Conservation (phyloP, 805 yeast species). For the Yamadazyma kitorensis region DNA sequence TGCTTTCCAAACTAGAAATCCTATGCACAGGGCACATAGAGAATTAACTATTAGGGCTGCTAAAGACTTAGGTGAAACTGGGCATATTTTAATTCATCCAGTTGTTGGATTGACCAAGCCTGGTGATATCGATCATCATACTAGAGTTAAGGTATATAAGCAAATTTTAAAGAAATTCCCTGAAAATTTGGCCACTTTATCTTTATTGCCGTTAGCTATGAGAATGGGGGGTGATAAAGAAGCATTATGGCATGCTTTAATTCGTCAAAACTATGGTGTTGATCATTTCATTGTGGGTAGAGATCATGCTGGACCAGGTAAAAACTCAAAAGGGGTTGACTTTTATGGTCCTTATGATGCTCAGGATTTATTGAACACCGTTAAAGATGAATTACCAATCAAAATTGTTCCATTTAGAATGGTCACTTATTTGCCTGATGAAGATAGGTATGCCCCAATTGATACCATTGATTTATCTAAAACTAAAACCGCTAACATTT, state of each 20-base stretch:
- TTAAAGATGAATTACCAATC: slow-evolving; percentile 69
- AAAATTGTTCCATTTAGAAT: slow-evolving; percentile 94
- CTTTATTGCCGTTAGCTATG: slow-evolving; percentile 93
- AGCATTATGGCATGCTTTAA: slow-evolving; percentile 97
- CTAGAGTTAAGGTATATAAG: slow-evolving; percentile 93
- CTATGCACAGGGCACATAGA: slow-evolving; percentile 98
- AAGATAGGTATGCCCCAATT: slow-evolving; percentile 91
- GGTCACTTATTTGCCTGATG: slow-evolving; percentile 95
- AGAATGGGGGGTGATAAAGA: slow-evolving; percentile 99
- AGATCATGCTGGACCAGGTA: slow-evolving; percentile 98
- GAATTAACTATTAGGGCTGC: slow-evolving; percentile 96
- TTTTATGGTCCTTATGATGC: slow-evolving; percentile 98
- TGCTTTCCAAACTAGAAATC: slow-evolving; percentile 97
- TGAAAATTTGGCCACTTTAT: slow-evolving; percentile 85
- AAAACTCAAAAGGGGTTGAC: slow-evolving; percentile 81
- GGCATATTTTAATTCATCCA: slow-evolving; percentile 81
- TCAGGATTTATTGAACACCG: slow-evolving; percentile 78
- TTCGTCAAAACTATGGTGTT: slow-evolving; percentile 94
- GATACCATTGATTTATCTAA: slow-evolving; percentile 81
- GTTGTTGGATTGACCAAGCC: slow-evolving; percentile 97
- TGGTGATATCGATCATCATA: slow-evolving; percentile 96
- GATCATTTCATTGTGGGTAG: slow-evolving; percentile 97
- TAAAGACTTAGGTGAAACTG: slow-evolving; percentile 80
- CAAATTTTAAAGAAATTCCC: slow-evolving; percentile 92
- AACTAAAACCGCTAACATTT: slow-evolving; percentile 77